Base-by-base conservation (phyloP, 306 rosid species). In the Prunus mongolica region DNA sequence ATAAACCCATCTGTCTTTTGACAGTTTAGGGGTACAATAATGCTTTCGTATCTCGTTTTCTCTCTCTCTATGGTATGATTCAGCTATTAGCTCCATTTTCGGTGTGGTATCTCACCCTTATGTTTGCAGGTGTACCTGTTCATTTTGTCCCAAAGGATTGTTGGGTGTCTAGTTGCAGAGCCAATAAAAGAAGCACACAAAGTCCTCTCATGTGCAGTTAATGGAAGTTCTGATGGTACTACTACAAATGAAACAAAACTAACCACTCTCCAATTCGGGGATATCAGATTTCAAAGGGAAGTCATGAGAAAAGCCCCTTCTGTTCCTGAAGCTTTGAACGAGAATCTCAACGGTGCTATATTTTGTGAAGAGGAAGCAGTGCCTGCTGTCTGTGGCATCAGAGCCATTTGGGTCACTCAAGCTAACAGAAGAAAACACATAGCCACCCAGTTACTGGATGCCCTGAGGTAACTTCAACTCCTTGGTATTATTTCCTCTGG, bases 381-480 rank as follows among this genome's bases (percentile, higher is more conserved):
- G 38, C 74, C 88, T 58, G 91, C 94, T 75, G 83, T 84, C 50
- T 91, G 97, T 27, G 98, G 98, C 66, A 80, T 91, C 74, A 87
- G 91, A 82, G 96, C 93, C 71, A 87, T 93, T 73, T 93, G 97
- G 98, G 97, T 93, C 46, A 83, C 91, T 78, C 90, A 92, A 56
- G 83, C 91, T 38, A 86, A 88, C 79, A 88, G 97, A 85, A 87
- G 94, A 84, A 91, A 91, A 72, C 79, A 46, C 74, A 81, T 91
- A 68, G 96, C 94, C 77, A 88, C 76, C 83, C 91, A 87, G 19
- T 75, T 90, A 68, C 84, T 94, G 19, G 97, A 91, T 80, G 87
- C 93, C 14, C 91, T 84, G 81, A 91, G 98, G 97, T 89, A 86
- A 83, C 34, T 19, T 79, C 22, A 49, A 49, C 6, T 16, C 62